Evolutionary conservation across 352 stramenopile genomes (phyloP).

Genomic region (Globisporangium acanthophoron): DNA sequence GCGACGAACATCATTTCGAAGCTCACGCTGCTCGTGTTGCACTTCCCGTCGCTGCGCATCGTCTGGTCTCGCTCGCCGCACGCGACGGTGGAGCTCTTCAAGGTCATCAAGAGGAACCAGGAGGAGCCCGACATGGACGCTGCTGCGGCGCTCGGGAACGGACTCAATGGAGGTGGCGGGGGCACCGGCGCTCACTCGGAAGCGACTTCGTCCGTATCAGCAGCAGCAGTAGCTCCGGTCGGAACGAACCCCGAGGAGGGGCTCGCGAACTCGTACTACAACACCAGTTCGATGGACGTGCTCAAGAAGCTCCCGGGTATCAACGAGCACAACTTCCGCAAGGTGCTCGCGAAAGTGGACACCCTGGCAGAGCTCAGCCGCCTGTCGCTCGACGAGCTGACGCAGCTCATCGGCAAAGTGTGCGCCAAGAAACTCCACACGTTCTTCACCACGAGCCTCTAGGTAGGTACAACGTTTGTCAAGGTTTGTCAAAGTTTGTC

Average conservation of each 20-base stretch:
- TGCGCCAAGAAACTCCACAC: constrained; percentile 73
- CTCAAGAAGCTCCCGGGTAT: constrained; percentile 95
- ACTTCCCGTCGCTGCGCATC: constrained; percentile 94
- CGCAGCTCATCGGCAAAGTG: constrained; percentile 58
- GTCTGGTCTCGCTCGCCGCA: constrained; percentile 93
- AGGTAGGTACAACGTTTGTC: constrained; percentile 2
- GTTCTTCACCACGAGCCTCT: constrained; percentile 75
- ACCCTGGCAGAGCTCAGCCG: constrained; percentile 73
- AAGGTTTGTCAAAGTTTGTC: neutral
- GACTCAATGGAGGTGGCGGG: constrained; percentile 5
- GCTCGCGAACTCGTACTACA: constrained; percentile 62
- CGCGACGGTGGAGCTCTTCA: constrained; percentile 86
- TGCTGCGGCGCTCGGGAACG: constrained; percentile 60
- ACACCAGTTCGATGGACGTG: constrained; percentile 91
- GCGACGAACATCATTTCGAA: constrained; percentile 93
- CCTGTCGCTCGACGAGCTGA: constrained; percentile 59
- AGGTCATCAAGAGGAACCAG: constrained; percentile 76
- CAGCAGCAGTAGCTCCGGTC: constrained; percentile 28
- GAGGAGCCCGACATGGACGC: constrained; percentile 79
- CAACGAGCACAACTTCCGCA: constrained; percentile 90
- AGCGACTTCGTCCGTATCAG: neutral
- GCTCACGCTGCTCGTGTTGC: constrained; percentile 90
- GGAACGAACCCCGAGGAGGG: constrained; percentile 38
- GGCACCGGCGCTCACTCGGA: constrained; percentile 13
- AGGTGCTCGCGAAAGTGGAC: constrained; percentile 60